These are phyloP conservation scores for Lecanicillium sp. DNA, from an alignment of 2,329 filamentous ascomycete species.

Conservation along the genomic window DNA sequence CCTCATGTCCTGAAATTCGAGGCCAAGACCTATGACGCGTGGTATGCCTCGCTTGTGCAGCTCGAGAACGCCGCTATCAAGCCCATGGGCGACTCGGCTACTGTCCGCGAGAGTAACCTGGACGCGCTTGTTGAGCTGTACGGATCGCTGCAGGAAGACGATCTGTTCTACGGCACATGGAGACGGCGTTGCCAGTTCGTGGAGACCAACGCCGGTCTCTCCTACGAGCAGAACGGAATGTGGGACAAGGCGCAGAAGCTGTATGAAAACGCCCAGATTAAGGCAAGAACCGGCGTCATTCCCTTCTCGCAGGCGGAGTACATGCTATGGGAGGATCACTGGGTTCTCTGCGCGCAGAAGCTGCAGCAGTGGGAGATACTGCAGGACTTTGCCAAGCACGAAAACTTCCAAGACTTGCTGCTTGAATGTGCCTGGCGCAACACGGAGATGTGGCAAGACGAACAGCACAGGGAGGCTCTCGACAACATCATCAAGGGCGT, in stretches of 20 bases:
- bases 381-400: conserved; percentile 95
- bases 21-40: conserved; percentile 88
- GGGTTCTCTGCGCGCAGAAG: conserved; percentile 96
- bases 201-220: conserved; percentile 93
- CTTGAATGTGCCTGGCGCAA: conserved; percentile 94
- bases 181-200: conserved; percentile 90
- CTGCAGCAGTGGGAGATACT: conserved; percentile 98
- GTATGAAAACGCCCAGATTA: conserved; percentile 95
- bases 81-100: conserved; percentile 76
- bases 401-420: conserved; percentile 94
- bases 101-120: conserved; percentile 85
- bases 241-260: conserved; percentile 98
- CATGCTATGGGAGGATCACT: conserved; percentile 99
- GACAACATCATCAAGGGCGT: conserved; percentile 94
- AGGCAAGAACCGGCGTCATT: conserved; percentile 90
- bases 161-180: conserved; percentile 97
- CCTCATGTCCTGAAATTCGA: conserved; percentile 95
- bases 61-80: conserved; percentile 84
- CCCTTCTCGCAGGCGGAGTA: conserved; percentile 96
- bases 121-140: conserved; percentile 96
- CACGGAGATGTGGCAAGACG: conserved; percentile 87
- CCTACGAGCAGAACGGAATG: conserved; percentile 97
- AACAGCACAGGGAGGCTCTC: conserved; percentile 79
- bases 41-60: conserved; percentile 90
- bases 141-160: conserved; percentile 83